phyloP scores from a whole-genome alignment of 331 rosid species.

The Telfairia occidentalis region DNA sequence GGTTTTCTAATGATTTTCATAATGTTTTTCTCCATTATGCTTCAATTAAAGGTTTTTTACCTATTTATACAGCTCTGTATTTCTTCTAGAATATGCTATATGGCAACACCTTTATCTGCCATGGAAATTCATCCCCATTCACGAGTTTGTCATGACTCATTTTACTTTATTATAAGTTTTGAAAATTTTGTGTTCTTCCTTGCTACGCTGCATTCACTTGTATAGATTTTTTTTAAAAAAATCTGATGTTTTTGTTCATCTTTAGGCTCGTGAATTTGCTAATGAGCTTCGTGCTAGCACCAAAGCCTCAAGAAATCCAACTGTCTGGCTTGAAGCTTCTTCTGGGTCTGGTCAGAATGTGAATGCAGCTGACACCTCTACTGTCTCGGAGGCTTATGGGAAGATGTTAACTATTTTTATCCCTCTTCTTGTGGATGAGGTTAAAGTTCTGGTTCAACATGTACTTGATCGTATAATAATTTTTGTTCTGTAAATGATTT shows the following conservation, averaged over 20 bases:
- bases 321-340: conserved; percentile 65
- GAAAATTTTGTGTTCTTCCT: not conserved
- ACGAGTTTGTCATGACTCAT: not conserved
- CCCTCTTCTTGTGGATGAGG: conserved; percentile 99
- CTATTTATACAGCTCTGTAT: not conserved
- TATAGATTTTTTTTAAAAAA: not conserved
- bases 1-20: not conserved
- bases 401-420: conserved; percentile 80
- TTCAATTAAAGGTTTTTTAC: not conserved
- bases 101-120: not conserved
- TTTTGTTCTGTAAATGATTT: conserved; percentile 3
- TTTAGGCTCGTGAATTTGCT: conserved; percentile 89
- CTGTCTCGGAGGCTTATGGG: conserved; percentile 80
- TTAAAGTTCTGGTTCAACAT: conserved; percentile 21
- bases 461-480: not conserved
- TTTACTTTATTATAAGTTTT: not conserved
- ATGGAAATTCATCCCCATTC: not conserved
- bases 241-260: conserved; percentile 13
- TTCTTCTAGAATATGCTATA: not conserved
- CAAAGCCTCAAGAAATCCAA: conserved; percentile 53
- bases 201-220: not conserved
- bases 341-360: conserved; percentile 59
- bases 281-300: conserved; percentile 87
- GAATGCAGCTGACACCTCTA: conserved; percentile 55
- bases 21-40: not conserved